A percentile compares a stretch with the other conserved stretches of the same genome.
phyloP scores from a whole-genome alignment of 805 yeast genomes.

The Metschnikowia chrysomelidarum region DNA sequence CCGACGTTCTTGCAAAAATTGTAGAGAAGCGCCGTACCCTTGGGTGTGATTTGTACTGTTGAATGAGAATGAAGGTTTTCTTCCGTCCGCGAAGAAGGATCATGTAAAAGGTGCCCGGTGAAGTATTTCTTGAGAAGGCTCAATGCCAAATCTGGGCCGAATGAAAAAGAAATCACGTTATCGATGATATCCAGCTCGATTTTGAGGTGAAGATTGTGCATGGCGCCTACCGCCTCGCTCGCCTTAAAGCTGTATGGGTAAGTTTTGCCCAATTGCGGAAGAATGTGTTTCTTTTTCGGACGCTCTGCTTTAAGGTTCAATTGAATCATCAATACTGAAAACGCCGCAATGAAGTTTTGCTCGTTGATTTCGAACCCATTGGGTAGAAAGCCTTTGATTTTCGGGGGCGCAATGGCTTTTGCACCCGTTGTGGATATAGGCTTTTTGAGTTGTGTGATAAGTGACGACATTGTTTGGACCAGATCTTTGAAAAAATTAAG shows the following conservation, averaged over 20 bases:
- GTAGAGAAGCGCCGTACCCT: constrained; percentile 73
- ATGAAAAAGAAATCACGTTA: constrained; percentile 53
- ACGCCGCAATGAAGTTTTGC: constrained; percentile 61
- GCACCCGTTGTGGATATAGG: constrained; percentile 9
- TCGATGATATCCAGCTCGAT: constrained; percentile 48
- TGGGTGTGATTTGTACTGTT: constrained; percentile 81
- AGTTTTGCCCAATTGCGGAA: constrained; percentile 25
- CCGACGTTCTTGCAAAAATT: constrained; percentile 60
- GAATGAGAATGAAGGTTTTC: constrained; percentile 38
- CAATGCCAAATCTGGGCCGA: constrained; percentile 46
- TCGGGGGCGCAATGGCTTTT: constrained; percentile 3
- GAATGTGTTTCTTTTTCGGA: constrained; percentile 19
- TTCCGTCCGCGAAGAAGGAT: constrained; percentile 73
- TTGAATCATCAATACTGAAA: constrained; percentile 44
- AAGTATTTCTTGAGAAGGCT: constrained; percentile 51
- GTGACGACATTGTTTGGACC: no score
- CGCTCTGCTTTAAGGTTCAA: constrained; percentile 29
- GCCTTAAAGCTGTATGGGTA: constrained; percentile 55
- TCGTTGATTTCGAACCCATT: constrained; percentile 34
- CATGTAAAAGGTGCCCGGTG: constrained; percentile 64
- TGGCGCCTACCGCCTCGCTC: constrained; percentile 48
- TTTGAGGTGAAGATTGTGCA: constrained; percentile 49
- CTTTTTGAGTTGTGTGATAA: no score
- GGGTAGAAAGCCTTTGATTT: constrained; percentile 1
- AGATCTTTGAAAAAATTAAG: no score